Conservation (phyloP, 495 filamentous ascomycete genomes). For the Lindgomyces ingoldianus region DNA sequence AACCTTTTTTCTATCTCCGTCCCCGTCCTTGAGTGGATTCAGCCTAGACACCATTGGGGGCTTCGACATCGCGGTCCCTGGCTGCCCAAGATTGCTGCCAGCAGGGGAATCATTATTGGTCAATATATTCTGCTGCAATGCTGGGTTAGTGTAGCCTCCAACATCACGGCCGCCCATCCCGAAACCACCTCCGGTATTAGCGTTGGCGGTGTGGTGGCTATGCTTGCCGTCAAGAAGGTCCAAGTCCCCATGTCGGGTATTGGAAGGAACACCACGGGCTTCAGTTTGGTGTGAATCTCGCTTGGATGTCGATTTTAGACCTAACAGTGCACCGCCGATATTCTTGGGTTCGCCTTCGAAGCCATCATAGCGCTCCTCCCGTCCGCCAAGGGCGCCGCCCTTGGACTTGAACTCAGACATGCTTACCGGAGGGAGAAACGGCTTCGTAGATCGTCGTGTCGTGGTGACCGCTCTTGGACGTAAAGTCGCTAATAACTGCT, state of each 20-base stretch:
- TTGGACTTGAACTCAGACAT: conserved; percentile 61
- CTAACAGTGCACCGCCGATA: conserved; percentile 41
- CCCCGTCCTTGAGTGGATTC: conserved; percentile 52
- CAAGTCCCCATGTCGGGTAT: not conserved
- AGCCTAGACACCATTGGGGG: conserved; percentile 50
- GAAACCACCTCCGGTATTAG: not conserved
- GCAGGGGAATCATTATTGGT: too few relatives aligned
- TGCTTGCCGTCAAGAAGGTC: conserved; percentile 1
- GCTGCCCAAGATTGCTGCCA: too few relatives aligned
- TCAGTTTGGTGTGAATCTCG: too few relatives aligned
- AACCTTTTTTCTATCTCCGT: conserved; percentile 50
- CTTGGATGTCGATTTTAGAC: not conserved
- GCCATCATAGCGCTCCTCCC: conserved; percentile 55
- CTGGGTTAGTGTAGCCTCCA: too few relatives aligned
- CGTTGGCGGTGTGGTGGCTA: not conserved
- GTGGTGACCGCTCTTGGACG: conserved; percentile 57
- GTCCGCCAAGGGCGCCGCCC: conserved; percentile 57
- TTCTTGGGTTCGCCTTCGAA: conserved; percentile 59
- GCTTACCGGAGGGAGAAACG: conserved; percentile 61
- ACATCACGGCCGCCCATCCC: not conserved
- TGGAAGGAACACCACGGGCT: too few relatives aligned
- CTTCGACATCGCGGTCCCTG: conserved; percentile 32
- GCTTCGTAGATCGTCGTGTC: conserved; percentile 65
- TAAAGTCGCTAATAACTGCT: conserved; percentile 55
- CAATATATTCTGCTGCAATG: too few relatives aligned